Base-by-base conservation (phyloP, 352 stramenopile species). In the Phytophthora megakarya region DNA sequence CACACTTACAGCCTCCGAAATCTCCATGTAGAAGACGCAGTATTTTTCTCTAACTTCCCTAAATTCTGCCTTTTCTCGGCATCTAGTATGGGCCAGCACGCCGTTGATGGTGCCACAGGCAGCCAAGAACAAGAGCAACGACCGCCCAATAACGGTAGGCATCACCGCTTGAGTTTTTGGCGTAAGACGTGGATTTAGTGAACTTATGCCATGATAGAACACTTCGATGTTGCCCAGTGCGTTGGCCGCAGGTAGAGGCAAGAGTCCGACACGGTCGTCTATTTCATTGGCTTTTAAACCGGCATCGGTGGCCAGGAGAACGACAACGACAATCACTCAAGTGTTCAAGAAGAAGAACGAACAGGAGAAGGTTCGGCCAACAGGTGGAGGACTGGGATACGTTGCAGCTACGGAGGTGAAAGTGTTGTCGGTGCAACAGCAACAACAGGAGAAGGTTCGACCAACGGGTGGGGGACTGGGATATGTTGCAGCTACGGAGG, bases 251-350 rank as follows among this genome's bases (percentile, higher is more conserved):
- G 50, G 61, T 5, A 71, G 72, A 50, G 58, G 44, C 45, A 88
- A 86, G 52, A 86, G 77, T 33, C 75, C 75, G 7, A 60, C 46
- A 18, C 51, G 58, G 0, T 43, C 54, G 23, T 54, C 67, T 16
- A 62, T 90, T 30, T 81, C 81, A 30, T 45, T 90, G 11, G 76
- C 77, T 15, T 92, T 92, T 38, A 80, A 72, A 12, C 82, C 85
- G 5, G 74, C 78, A 23, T 89, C 81, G 0, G 46, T 93, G 35
- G 70, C 56, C 5, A 80, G 72, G 43, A 87, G 35, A 50, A 16
- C 43, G n/a, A 50, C 61, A 13, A 15, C 44, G 30, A 22, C n/a
- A n/a, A 11, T 1, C 18, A 64, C 9, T 56, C 46, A 50, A 67
- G 49, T 58, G 18, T 40, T 71, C 39, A 38, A 54, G 18, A 72